Evolutionary conservation across 1,139 yeast species (phyloP).

Genomic region (Lodderomyces theae): DNA sequence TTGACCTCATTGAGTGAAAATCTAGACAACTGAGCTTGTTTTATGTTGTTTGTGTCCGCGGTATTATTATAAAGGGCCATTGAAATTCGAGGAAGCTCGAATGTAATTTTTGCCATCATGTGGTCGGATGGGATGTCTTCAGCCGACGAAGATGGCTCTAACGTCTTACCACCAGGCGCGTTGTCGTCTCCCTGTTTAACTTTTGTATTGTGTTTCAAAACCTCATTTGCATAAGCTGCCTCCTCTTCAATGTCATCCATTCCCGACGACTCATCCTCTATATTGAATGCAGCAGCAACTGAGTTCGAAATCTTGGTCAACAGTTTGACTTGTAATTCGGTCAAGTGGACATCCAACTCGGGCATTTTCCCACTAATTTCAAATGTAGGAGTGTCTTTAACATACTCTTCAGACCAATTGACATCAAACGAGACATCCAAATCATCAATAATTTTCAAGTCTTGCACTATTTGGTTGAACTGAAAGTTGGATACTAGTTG

Average conservation of each 20-base stretch:
- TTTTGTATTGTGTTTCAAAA: slow-evolving; percentile 29
- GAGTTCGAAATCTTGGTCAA: slow-evolving; percentile 56
- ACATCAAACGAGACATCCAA: slow-evolving; percentile 65
- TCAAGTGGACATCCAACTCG: slow-evolving; percentile 63
- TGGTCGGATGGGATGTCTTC: slow-evolving; percentile 27
- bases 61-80: slow-evolving; percentile 66
- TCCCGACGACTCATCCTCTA: slow-evolving; percentile 33
- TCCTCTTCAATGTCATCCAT: slow-evolving; percentile 62
- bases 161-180: not conserved
- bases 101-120: slow-evolving; percentile 46
- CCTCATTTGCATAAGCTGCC: slow-evolving; percentile 55
- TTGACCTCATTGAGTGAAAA: slow-evolving; percentile 64
- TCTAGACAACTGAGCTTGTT: slow-evolving; percentile 47
- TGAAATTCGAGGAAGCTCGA: slow-evolving; percentile 62
- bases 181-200: slow-evolving; percentile 7
- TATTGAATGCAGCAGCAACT: slow-evolving; percentile 54
- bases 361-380: slow-evolving; percentile 60
- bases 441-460: slow-evolving; percentile 63
- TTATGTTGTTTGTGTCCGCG: slow-evolving; percentile 31
- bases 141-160: not conserved
- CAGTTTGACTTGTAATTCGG: slow-evolving; percentile 73
- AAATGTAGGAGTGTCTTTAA: slow-evolving; percentile 48
- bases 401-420: slow-evolving; percentile 47
- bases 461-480: slow-evolving; percentile 47
- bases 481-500: slow-evolving; percentile 19